Evolutionary conservation across 257 asterid genomes (phyloP).

Genomic region (Fraxinus cuspidata): DNA sequence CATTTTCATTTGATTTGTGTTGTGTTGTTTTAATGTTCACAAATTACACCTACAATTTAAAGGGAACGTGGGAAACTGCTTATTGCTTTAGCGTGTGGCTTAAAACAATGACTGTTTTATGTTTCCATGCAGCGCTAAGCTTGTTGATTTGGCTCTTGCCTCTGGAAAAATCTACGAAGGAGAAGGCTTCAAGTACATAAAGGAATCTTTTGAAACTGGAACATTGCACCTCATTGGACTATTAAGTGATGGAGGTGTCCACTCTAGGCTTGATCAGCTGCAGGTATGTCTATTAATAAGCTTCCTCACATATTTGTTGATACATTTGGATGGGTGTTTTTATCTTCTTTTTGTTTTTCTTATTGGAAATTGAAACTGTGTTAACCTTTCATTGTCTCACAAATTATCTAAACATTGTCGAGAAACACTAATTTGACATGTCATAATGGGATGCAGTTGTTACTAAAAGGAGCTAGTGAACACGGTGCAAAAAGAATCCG

Average conservation of each 20-base stretch:
- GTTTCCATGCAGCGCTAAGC: conserved; percentile 63
- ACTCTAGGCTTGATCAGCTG: conserved; percentile 86
- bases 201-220: conserved; percentile 67
- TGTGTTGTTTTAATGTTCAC: background rate
- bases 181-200: conserved; percentile 76
- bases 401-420: background rate
- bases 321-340: background rate
- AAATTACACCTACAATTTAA: background rate
- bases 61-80: background rate
- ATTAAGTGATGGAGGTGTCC: conserved; percentile 94
- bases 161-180: conserved; percentile 82
- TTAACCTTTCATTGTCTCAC: background rate
- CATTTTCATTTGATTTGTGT: background rate
- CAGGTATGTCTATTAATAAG: conserved; percentile 51
- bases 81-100: background rate
- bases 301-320: background rate
- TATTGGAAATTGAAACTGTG: background rate
- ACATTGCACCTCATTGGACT: conserved; percentile 90
- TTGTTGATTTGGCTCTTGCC: conserved; percentile 85
- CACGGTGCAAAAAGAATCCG: conserved; percentile 92
- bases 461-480: conserved; percentile 84
- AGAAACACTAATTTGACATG: conserved; percentile 17
- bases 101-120: conserved; percentile 4
- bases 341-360: background rate
- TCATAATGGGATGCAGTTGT: conserved; percentile 51